These are phyloP conservation scores for Nymphaea thermarum DNA, from an alignment of 164 flowering plant species.

Conservation along the genomic window DNA sequence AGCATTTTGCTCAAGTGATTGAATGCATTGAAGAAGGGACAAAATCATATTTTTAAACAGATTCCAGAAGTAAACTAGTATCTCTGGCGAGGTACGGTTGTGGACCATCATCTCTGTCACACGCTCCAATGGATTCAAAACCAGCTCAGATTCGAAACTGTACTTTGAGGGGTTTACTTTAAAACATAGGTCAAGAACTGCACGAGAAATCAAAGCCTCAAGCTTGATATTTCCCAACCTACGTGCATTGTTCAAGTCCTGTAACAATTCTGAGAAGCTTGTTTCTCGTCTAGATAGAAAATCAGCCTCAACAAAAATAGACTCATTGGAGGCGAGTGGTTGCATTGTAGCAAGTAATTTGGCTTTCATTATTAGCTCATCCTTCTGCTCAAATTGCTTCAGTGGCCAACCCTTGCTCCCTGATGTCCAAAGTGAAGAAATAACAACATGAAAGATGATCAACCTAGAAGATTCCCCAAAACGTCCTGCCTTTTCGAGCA, in stretches of 20 bases:
- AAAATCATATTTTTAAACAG: conserved; percentile 26
- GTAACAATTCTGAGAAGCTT: conserved; percentile 16
- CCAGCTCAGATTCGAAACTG: conserved; percentile 24
- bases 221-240: conserved; percentile 18
- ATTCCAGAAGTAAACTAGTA: conserved; percentile 43
- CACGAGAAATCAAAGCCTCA: conserved; percentile 30
- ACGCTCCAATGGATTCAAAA: conserved; percentile 10
- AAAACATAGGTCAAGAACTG: conserved; percentile 40
- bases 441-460: conserved; percentile 26
- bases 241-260: conserved; percentile 16
- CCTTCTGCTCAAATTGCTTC: conserved; percentile 27
- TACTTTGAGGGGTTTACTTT: conserved; percentile 17
- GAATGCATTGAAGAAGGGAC: conserved; percentile 22
- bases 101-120: conserved; percentile 10
- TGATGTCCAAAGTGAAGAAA: conserved; percentile 33
- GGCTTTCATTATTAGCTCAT: conserved; percentile 31
- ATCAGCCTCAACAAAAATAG: conserved; percentile 21
- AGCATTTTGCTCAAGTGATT: conserved; percentile 7
- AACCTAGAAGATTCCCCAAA: conserved; percentile 28
- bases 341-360: conserved; percentile 20
- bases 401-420: conserved; percentile 53
- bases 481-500: conserved; percentile 40
- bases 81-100: conserved; percentile 22
- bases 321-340: conserved; percentile 15
- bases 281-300: conserved; percentile 19